Base-by-base conservation (phyloP, 805 yeast genomes). In the Candida quercuum region DNA sequence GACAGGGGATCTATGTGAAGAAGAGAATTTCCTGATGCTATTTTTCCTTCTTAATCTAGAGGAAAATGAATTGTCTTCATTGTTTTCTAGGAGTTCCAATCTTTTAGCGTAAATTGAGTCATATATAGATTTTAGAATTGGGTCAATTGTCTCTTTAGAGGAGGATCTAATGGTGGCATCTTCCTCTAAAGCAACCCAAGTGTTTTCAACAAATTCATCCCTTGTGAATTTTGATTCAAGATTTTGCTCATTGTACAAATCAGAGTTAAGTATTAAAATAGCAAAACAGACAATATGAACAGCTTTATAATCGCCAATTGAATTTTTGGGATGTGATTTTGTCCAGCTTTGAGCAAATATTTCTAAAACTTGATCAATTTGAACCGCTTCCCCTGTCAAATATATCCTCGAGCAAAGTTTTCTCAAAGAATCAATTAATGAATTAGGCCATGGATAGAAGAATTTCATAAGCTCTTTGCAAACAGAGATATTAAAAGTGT, bases 381-480 rank as follows among this genome's bases (percentile, higher is more conserved):
- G 83, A 49, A 83, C 89, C 3, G 93, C 78, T 60, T 87, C 95
- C 6, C 91, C 95, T 51, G 77, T 76, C 49, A 87, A 69, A 59
- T 81, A 82, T n/a, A 86, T 54, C 46, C 69, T 74, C 27, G 72
- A 69, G 47, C 94, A 86, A 23, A 86, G 62, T 32, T 59, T 57
- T 23, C 87, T 63, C 14, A 87, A 67, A 1, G 87, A 66, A 3
- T 59, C 57, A 29, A 85, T 61, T 32, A 86, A 60, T 39, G 75
- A 72, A n/a, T 64, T 49, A 33, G 70, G 68, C 57, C 71, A 61
- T 37, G 72, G 73, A 28, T 57, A 50, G 37, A 71, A 64, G 13
- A 68, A 44, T 3, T 44, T 36, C 57, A 74, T 54, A 48, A 64
- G 69, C 24, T 59, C 57, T 9, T 34, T 38, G 32, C 72, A 56